phyloP scores from a whole-genome alignment of 306 rosid genomes.

The Hippophae gyantsensis region DNA sequence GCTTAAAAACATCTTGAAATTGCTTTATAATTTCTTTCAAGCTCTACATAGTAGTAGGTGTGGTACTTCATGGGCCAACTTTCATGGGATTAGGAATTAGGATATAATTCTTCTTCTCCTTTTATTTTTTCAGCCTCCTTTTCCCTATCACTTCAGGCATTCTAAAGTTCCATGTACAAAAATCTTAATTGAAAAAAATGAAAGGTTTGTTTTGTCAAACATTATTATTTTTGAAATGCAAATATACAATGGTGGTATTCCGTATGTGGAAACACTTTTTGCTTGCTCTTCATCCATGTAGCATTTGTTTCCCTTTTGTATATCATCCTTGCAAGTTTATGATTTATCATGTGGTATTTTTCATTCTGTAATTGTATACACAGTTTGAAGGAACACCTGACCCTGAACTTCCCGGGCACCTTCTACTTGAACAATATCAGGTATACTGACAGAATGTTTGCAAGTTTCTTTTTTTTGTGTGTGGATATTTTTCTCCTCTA shows the following conservation, averaged over 20 bases:
- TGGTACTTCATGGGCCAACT: neutral
- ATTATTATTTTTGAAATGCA: too few species aligned
- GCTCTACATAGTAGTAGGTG: too few species aligned
- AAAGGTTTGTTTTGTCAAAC: too few species aligned
- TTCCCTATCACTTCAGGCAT: neutral
- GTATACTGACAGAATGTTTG: constrained; percentile 26
- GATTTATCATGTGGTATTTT: neutral
- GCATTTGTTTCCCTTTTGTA: neutral
- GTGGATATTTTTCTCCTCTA: neutral
- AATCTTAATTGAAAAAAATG: too few species aligned
- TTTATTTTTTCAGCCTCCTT: neutral
- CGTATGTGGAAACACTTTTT: neutral
- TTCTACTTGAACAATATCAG: constrained; percentile 93
- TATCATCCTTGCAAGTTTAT: neutral
- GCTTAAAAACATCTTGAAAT: too few species aligned
- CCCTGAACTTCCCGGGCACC: constrained; percentile 97
- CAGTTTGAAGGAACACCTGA: constrained; percentile 74
- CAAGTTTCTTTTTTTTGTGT: neutral
- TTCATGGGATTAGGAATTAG: neutral
- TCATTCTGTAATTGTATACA: constrained; percentile 28
- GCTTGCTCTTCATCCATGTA: neutral
- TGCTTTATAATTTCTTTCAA: too few species aligned
- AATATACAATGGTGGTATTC: too few species aligned
- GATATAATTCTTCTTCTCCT: neutral
- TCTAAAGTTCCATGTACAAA: neutral